Conservation (phyloP, 345 rosid species). For the Citrus cavaleriei region DNA sequence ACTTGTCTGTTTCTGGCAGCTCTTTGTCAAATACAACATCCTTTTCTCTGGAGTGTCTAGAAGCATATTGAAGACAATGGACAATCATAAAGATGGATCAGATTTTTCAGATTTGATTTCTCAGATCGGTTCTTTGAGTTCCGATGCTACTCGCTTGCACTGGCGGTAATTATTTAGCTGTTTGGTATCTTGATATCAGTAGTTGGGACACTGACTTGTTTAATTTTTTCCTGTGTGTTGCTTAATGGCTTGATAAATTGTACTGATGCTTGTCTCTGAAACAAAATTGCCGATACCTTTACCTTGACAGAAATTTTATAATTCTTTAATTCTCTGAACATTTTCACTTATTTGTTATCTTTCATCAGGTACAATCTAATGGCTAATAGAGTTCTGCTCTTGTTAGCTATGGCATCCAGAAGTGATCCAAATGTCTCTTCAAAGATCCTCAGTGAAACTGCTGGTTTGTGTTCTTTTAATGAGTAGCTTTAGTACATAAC, state of each 20-base stretch:
- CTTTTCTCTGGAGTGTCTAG: constrained; percentile 83
- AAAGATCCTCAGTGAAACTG: constrained; percentile 75
- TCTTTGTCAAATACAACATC: constrained; percentile 97
- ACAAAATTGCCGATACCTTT: background rate
- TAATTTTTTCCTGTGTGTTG: background rate
- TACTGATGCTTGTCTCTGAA: constrained; percentile 10
- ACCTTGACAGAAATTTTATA: background rate
- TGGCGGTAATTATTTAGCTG: constrained; percentile 68
- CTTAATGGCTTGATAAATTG: too few relatives aligned
- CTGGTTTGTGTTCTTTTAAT: constrained; percentile 52
- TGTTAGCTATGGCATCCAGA: constrained; percentile 87
- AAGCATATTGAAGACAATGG: constrained; percentile 66
- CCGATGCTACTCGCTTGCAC: constrained; percentile 84
- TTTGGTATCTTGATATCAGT: constrained; percentile 14
- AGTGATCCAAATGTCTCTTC: constrained; percentile 63
- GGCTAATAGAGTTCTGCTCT: constrained; percentile 95
- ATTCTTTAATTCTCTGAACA: background rate
- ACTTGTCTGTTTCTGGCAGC: constrained; percentile 45
- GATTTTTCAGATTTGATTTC: constrained; percentile 80
- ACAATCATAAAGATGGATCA: constrained; percentile 54
- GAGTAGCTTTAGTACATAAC: background rate
- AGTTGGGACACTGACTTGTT: background rate
- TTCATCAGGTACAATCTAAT: constrained; percentile 83
- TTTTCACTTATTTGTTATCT: background rate
- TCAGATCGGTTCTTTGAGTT: constrained; percentile 81